Conservation (phyloP, 495 filamentous ascomycete species). For the Venustampulla echinocandica region DNA sequence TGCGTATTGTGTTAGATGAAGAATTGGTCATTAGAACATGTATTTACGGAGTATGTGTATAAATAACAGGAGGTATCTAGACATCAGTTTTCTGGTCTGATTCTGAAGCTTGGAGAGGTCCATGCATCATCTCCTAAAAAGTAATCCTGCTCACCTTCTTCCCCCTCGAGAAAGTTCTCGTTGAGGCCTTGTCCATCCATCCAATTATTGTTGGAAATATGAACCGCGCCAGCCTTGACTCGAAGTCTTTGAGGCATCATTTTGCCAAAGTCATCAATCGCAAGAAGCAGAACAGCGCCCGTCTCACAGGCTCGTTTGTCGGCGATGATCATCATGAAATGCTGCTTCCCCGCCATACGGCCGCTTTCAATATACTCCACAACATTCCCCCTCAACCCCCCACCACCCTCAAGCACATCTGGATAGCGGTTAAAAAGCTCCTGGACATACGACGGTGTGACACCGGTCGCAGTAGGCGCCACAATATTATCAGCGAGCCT, state of each 20-base stretch:
- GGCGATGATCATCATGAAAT: not conserved
- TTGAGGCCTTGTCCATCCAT: not conserved
- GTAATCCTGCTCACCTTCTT: not conserved
- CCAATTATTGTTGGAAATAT: not conserved
- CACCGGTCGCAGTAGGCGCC: not conserved
- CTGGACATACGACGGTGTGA: not conserved
- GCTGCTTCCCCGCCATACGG: not conserved
- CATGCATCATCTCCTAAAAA: too few relatives aligned
- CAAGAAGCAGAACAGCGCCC: not conserved
- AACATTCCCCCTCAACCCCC: too few relatives aligned
- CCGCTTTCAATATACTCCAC: not conserved
- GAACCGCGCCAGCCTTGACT: not conserved
- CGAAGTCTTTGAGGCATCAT: not conserved
- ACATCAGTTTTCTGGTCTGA: too few relatives aligned
- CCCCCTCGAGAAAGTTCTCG: not conserved
- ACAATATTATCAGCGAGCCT: not conserved
- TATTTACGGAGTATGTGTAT: too few relatives aligned
- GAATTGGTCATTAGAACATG: too few relatives aligned
- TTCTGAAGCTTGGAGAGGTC: too few relatives aligned
- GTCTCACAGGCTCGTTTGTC: not conserved
- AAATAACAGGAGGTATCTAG: too few relatives aligned
- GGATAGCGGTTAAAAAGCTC: not conserved
- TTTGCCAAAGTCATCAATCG: not conserved
- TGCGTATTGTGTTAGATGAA: too few relatives aligned
- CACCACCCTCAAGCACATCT: not conserved